phyloP scores from a whole-genome alignment of 768 basidiomycete species.

The Paxillus involutus region DNA sequence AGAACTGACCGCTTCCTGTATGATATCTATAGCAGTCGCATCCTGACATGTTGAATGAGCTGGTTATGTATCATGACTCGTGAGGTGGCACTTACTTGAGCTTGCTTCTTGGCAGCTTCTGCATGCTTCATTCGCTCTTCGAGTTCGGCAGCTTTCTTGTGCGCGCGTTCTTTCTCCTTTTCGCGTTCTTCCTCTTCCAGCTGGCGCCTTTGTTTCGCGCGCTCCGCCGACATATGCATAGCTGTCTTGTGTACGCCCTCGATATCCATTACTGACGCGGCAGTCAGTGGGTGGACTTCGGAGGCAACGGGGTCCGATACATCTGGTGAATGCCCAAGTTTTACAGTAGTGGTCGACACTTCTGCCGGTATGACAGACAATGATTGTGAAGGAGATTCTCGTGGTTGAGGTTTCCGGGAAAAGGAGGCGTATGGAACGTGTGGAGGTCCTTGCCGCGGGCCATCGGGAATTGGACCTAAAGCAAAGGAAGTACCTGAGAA shows the following conservation, averaged over 20 bases:
- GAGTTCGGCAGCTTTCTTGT: slow-evolving; percentile 74
- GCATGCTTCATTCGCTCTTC: slow-evolving; percentile 61
- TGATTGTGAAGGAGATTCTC: slow-evolving; percentile 42
- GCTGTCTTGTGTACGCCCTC: slow-evolving; percentile 70
- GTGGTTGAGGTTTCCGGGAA: slow-evolving; percentile 38
- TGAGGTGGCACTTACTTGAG: slow-evolving; percentile 17
- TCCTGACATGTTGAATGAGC: slow-evolving; percentile 25
- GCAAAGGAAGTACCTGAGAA: slow-evolving; percentile 22
- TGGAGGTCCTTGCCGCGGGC: slow-evolving; percentile 19
- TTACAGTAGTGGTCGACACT: slow-evolving; percentile 2
- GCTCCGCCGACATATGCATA: slow-evolving; percentile 84
- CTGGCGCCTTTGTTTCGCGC: slow-evolving; percentile 76
- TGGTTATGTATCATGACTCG: slow-evolving; percentile 4
- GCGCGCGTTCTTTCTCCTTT: slow-evolving; percentile 76
- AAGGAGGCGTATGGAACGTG: slow-evolving; percentile 20
- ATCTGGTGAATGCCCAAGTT: slow-evolving; percentile 43
- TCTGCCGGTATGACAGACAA: slow-evolving; percentile 24
- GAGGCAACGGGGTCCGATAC: slow-evolving; percentile 42
- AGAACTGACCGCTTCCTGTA: slow-evolving; percentile 46
- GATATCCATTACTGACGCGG: slow-evolving; percentile 41
- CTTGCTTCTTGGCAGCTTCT: slow-evolving; percentile 9
- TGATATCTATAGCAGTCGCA: slow-evolving; percentile 41
- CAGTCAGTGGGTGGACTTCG: slow-evolving; percentile 28
- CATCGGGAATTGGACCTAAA: slow-evolving; percentile 18
- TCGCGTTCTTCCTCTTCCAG: slow-evolving; percentile 84